phyloP scores from a whole-genome alignment of 2,329 filamentous ascomycete genomes.

The Cladorrhinum sp. region DNA sequence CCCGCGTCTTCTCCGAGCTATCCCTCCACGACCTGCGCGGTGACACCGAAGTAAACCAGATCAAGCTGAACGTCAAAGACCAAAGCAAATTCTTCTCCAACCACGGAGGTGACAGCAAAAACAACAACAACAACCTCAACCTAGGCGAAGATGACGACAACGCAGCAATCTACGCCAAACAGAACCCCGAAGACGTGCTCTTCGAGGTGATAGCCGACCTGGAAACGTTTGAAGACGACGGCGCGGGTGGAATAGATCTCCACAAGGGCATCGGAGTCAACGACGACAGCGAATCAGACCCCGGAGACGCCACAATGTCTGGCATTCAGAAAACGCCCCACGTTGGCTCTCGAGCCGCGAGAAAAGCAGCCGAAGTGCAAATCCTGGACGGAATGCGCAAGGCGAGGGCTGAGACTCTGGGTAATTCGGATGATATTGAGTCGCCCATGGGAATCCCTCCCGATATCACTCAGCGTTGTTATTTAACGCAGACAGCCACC shows the following conservation, averaged over 20 bases:
- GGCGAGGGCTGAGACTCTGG: slow-evolving; percentile 52
- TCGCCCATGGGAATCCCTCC: slow-evolving; percentile 55
- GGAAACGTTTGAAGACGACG: slow-evolving; percentile 46
- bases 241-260: slow-evolving; percentile 54
- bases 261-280: slow-evolving; percentile 64
- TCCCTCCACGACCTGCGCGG: slow-evolving; percentile 76
- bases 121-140: too few species aligned
- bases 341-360: slow-evolving; percentile 67
- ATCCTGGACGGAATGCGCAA: slow-evolving; percentile 63
- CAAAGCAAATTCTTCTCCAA: slow-evolving; percentile 78
- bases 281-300: slow-evolving; percentile 67
- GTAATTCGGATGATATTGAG: slow-evolving; percentile 40
- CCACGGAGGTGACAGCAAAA: slow-evolving; percentile 30
- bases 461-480: slow-evolving; percentile 57
- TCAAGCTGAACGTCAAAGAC: slow-evolving; percentile 84
- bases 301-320: slow-evolving; percentile 37
- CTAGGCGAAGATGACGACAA: slow-evolving; percentile 34
- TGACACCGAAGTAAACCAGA: slow-evolving; percentile 69
- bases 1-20: slow-evolving; percentile 71
- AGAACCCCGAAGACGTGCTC: slow-evolving; percentile 68
- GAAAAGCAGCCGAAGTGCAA: slow-evolving; percentile 62
- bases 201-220: slow-evolving; percentile 62
- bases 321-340: slow-evolving; percentile 43
- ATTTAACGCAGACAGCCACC: slow-evolving; percentile 81
- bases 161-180: slow-evolving; percentile 56